A percentile compares a stretch with the other conserved stretches of the same genome.
Evolutionary conservation across 2,329 filamentous ascomycete genomes (phyloP).

Genomic region (Sporothrix protearum): DNA sequence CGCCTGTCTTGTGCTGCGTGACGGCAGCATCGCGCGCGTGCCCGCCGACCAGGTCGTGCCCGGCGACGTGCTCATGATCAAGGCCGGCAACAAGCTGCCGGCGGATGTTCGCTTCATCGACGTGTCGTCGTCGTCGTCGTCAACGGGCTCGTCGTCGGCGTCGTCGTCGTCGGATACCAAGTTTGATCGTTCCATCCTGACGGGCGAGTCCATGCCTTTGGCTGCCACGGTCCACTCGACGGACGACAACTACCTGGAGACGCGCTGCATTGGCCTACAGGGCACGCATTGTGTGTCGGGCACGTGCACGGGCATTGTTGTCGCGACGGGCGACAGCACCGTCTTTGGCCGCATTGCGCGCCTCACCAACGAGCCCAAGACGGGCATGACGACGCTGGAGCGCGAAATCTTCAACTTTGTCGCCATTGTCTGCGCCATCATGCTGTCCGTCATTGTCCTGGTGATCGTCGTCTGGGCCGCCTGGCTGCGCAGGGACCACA

Average conservation of each 20-base stretch:
- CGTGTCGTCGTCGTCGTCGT: conserved; percentile 43
- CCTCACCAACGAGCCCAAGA: conserved; percentile 66
- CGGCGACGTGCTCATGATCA: conserved; percentile 65
- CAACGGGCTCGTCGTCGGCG: no score
- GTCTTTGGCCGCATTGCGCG: conserved; percentile 74
- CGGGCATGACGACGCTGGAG: conserved; percentile 65
- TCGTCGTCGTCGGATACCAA: conserved; percentile 61
- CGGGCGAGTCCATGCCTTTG: conserved; percentile 64
- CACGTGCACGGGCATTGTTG: conserved; percentile 62
- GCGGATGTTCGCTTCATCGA: conserved; percentile 70
- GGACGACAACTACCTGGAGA: conserved; percentile 73
- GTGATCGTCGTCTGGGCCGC: conserved; percentile 66
- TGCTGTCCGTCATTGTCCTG: conserved; percentile 61
- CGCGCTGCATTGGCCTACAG: conserved; percentile 70
- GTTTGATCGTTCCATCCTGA: conserved; percentile 71
- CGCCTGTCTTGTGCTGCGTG: conserved; percentile 61
- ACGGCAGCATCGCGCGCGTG: conserved; percentile 44
- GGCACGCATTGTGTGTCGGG: conserved; percentile 76
- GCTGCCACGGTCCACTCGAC: conserved; percentile 62
- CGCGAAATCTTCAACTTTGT: conserved; percentile 72
- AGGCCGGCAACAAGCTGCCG: conserved; percentile 69
- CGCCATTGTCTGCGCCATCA: conserved; percentile 63
- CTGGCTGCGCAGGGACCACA: conserved; percentile 65
- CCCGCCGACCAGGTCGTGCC: conserved; percentile 62
- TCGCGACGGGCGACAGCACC: conserved; percentile 68